Conservation (phyloP, 108 stramenopile species). For the Phaeodactylum tricornutum region DNA sequence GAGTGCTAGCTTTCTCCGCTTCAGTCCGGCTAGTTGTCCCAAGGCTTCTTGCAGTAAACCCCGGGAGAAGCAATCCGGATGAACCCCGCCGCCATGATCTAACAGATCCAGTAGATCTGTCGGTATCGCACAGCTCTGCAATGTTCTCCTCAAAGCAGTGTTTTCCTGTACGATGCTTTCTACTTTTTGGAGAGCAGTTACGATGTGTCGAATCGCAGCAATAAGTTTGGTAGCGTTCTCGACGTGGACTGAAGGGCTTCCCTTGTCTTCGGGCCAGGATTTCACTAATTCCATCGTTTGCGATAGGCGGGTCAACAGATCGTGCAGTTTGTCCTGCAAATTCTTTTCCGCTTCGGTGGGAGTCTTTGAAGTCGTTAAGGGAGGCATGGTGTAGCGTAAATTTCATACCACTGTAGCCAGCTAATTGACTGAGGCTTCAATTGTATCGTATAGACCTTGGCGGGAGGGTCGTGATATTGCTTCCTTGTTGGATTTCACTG, state of each 20-base stretch:
- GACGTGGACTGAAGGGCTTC: slow-evolving; percentile 52
- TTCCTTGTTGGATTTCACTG: too few relatives aligned
- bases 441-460: too few relatives aligned
- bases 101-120: slow-evolving; percentile 74
- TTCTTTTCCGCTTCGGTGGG: too few relatives aligned
- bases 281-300: slow-evolving; percentile 49
- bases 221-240: slow-evolving; percentile 60
- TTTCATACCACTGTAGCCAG: too few relatives aligned
- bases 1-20: slow-evolving; percentile 60
- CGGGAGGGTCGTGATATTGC: too few relatives aligned
- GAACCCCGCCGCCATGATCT: slow-evolving; percentile 53
- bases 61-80: slow-evolving; percentile 73
- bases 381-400: too few relatives aligned
- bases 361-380: too few relatives aligned
- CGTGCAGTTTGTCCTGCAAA: slow-evolving; percentile 59
- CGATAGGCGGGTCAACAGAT: slow-evolving; percentile 41
- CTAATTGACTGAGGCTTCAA: too few relatives aligned
- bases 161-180: slow-evolving; percentile 50
- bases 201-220: slow-evolving; percentile 30
- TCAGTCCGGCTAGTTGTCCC: slow-evolving; percentile 61
- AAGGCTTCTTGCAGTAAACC: slow-evolving; percentile 57
- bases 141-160: slow-evolving; percentile 26
- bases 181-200: slow-evolving; percentile 32
- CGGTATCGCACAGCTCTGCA: slow-evolving; percentile 59
- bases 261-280: slow-evolving; percentile 54